Evolutionary conservation across 2,329 filamentous ascomycete genomes (phyloP).

Genomic region (Monosporascus cannonballus): DNA sequence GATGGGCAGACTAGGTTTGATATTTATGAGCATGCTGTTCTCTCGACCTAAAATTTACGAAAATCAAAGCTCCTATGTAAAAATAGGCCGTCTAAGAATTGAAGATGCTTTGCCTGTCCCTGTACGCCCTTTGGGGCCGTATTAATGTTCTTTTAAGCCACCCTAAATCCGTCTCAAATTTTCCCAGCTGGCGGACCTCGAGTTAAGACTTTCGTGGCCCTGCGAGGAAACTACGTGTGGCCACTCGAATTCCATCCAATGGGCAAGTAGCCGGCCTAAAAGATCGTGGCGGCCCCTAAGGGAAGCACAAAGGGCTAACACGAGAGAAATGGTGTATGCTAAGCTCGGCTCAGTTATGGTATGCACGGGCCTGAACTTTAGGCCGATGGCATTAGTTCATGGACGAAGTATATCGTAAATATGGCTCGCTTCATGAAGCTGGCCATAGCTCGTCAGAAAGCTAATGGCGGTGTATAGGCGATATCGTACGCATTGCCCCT

Average conservation of each 20-base stretch:
- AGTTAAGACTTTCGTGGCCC: constrained; percentile 1
- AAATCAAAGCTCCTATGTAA: no score
- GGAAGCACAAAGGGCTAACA: constrained; percentile 1
- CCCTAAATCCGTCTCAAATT: not conserved
- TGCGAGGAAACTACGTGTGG: constrained; percentile 3
- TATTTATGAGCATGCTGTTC: no score
- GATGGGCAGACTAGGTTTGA: no score
- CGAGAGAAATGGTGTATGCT: not conserved
- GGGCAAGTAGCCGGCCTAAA: constrained; percentile 14
- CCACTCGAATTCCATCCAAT: constrained; percentile 13
- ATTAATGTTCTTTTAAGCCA: not conserved
- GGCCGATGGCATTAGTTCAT: constrained; percentile 6
- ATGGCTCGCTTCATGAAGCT: constrained; percentile 1
- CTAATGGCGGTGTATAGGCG: not conserved
- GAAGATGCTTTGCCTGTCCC: not conserved
- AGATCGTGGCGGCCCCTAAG: constrained; percentile 12
- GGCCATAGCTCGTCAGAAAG: not conserved
- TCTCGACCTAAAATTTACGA: no score
- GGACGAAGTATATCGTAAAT: constrained; percentile 6
- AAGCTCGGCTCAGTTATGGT: constrained; percentile 8
- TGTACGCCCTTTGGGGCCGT: not conserved
- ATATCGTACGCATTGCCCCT: constrained; percentile 13
- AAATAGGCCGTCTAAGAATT: not conserved
- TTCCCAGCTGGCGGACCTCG: not conserved
- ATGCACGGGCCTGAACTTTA: constrained; percentile 4